A percentile compares a stretch with the other conserved stretches of the same genome.
These are phyloP conservation scores for Epichloe sibirici DNA, from an alignment of 2,329 filamentous ascomycete genomes.

Conservation along the genomic window DNA sequence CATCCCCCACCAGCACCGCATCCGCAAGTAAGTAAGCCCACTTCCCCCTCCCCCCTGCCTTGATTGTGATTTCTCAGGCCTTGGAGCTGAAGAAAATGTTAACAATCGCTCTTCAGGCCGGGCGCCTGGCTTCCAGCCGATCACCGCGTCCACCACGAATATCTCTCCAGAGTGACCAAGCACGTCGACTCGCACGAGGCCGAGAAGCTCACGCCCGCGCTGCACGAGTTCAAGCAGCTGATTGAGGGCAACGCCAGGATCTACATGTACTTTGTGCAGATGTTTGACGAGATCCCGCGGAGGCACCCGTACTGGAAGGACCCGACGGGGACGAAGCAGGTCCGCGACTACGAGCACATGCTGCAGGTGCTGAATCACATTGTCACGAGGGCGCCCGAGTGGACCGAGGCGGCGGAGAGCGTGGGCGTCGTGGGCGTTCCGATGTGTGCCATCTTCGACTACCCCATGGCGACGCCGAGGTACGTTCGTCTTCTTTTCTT, in stretches of 20 bases:
- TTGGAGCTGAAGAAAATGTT: too few species aligned
- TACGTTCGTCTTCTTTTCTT: constrained; percentile 8
- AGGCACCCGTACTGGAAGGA: constrained; percentile 49
- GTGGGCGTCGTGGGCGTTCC: constrained; percentile 43
- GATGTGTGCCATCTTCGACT: constrained; percentile 41
- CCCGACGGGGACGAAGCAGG: constrained; percentile 48
- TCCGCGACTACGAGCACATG: constrained; percentile 56
- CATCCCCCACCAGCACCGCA: constrained; percentile 35
- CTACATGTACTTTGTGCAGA: constrained; percentile 53
- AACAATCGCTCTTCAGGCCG: constrained; percentile 21
- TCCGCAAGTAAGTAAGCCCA: constrained; percentile 29
- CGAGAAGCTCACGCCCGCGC: constrained; percentile 42
- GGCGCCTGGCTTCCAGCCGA: constrained; percentile 54
- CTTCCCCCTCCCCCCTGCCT: not conserved
- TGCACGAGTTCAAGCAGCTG: constrained; percentile 52
- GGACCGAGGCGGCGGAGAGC: constrained; percentile 38
- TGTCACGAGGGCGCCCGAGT: constrained; percentile 36
- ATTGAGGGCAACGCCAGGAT: constrained; percentile 53
- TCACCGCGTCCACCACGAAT: constrained; percentile 48
- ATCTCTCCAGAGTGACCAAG: constrained; percentile 44
- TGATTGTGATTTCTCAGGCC: not conserved
- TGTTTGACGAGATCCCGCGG: constrained; percentile 55
- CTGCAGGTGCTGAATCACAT: constrained; percentile 52
- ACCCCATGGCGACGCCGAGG: constrained; percentile 43
- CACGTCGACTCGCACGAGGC: constrained; percentile 38